A percentile compares a stretch with the other conserved stretches of the same genome.
Evolutionary conservation across 2,329 filamentous ascomycete genomes (phyloP).

Genomic region (Epicoccum sorghinum): DNA sequence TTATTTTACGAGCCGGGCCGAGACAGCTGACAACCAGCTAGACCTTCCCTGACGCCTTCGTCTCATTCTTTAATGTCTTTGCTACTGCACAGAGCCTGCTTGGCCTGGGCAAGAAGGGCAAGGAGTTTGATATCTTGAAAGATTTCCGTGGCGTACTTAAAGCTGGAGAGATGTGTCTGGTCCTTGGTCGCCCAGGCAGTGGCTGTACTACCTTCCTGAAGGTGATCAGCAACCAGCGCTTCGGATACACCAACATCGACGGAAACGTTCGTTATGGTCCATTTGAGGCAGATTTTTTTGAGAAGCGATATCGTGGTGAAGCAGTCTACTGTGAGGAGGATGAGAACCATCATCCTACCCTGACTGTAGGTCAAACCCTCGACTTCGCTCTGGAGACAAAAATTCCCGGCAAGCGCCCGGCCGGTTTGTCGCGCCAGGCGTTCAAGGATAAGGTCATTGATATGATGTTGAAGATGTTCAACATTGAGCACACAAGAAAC

Average conservation of each 20-base stretch:
- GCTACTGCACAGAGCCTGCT: constrained; percentile 68
- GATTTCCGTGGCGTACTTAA: constrained; percentile 65
- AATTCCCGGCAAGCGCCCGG: constrained; percentile 78
- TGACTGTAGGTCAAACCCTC: constrained; percentile 87
- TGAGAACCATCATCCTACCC: constrained; percentile 81
- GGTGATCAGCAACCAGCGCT: constrained; percentile 61
- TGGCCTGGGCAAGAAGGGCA: constrained; percentile 69
- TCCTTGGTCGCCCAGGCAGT: constrained; percentile 75
- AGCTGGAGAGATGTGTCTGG: constrained; percentile 87
- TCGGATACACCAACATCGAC: constrained; percentile 64
- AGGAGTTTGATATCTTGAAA: constrained; percentile 75
- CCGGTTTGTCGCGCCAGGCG: constrained; percentile 71
- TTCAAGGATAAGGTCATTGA: constrained; percentile 79
- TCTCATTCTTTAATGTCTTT: constrained; percentile 77
- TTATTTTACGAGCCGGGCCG: constrained; percentile 19
- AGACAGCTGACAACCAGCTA: constrained; percentile 31
- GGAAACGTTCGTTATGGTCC: constrained; percentile 81
- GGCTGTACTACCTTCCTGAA: constrained; percentile 63
- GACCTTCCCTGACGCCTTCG: constrained; percentile 79
- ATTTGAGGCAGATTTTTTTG: constrained; percentile 72
- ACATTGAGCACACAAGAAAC: constrained; percentile 84
- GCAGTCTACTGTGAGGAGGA: constrained; percentile 87
- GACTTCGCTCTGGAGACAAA: constrained; percentile 86
- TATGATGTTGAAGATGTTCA: constrained; percentile 87
- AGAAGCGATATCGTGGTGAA: constrained; percentile 76